A percentile compares a stretch with the other conserved stretches of the same genome.
phyloP scores from a whole-genome alignment of 2,329 filamentous ascomycete species.

The Chrysoporthe cubensis region DNA sequence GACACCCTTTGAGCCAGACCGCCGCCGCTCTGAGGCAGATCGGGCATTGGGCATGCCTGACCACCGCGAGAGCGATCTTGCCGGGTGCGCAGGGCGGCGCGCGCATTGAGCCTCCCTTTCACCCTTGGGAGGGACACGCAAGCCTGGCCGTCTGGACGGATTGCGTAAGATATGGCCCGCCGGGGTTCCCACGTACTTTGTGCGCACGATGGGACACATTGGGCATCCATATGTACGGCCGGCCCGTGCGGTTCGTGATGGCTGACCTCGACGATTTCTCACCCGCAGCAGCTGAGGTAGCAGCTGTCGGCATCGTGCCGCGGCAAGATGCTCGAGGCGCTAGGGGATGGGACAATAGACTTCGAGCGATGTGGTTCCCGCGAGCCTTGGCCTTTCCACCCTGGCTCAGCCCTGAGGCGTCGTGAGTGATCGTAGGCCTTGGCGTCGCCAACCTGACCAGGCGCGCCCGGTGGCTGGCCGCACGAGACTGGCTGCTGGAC shows the following conservation, averaged over 20 bases:
- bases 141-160: not conserved
- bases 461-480: not conserved
- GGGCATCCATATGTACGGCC: no score
- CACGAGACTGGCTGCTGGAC: not conserved
- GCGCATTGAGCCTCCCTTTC: not conserved
- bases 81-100: constrained; percentile 15
- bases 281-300: no score
- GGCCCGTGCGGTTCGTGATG: no score
- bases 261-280: no score
- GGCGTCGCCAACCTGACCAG: not conserved
- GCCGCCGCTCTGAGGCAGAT: not conserved
- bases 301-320: no score
- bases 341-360: no score
- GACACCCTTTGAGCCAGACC: constrained; percentile 9
- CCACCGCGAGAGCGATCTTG: constrained; percentile 17
- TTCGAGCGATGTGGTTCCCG: no score
- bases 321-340: no score
- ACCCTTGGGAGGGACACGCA: not conserved
- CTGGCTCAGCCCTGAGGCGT: not conserved
- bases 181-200: no score
- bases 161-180: no score
- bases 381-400: no score
- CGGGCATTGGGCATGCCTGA: not conserved
- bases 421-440: not conserved
- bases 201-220: no score